These are phyloP conservation scores for Citrus medica DNA, from an alignment of 345 rosid species.

Conservation along the genomic window DNA sequence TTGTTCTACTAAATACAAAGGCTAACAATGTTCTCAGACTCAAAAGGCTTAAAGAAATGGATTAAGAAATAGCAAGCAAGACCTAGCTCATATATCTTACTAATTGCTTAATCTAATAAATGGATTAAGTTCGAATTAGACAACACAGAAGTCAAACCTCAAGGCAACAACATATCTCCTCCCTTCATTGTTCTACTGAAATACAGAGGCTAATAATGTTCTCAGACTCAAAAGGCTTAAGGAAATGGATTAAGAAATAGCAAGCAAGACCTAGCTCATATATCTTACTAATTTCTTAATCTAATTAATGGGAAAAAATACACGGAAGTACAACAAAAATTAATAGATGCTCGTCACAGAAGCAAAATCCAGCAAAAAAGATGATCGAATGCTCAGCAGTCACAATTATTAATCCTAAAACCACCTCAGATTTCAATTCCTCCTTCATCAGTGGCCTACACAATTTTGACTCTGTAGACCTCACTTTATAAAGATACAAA, in stretches of 20 bases:
- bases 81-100: not conserved
- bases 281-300: not conserved
- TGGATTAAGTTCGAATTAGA: too few relatives aligned
- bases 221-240: not conserved
- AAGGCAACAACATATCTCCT: not conserved
- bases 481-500: not conserved
- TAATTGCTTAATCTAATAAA: not conserved
- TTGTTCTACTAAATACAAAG: not conserved
- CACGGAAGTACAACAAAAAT: not conserved
- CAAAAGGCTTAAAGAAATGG: not conserved
- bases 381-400: not conserved
- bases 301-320: not conserved
- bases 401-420: not conserved
- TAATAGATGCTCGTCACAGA: not conserved
- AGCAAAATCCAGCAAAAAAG: not conserved
- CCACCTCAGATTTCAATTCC: not conserved
- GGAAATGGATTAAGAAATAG: not conserved
- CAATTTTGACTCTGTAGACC: not conserved
- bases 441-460: not conserved
- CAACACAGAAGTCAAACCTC: not conserved
- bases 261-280: not conserved
- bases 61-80: not conserved
- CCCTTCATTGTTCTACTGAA: not conserved
- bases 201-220: not conserved
- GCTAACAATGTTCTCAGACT: not conserved